These are phyloP conservation scores for Meyerozyma athensensis DNA, from an alignment of 1,139 yeast genomes.

Conservation along the genomic window DNA sequence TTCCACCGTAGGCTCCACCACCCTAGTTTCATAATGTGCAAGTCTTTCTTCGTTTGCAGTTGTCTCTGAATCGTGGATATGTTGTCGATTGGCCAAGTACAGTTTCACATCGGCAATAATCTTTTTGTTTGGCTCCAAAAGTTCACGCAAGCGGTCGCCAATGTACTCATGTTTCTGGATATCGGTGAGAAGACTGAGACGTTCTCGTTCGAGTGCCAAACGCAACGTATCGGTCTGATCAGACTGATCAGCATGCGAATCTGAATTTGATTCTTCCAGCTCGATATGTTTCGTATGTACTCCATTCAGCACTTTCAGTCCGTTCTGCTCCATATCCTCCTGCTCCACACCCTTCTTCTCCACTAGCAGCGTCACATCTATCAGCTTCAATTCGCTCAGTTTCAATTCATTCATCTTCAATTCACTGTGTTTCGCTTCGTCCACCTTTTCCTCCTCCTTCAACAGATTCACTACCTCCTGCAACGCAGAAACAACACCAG, in stretches of 20 bases:
- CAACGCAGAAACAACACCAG: too few species aligned
- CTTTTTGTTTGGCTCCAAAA: conserved; percentile 37
- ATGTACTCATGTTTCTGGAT: conserved; percentile 42
- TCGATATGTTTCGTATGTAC: too few species aligned
- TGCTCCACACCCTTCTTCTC: too few species aligned
- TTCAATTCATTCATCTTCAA: not conserved
- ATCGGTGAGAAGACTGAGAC: conserved; percentile 36
- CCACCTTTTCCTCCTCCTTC: too few species aligned
- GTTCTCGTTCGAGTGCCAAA: conserved; percentile 27
- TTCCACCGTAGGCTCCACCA: conserved; percentile 11
- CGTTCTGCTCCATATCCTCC: too few species aligned
- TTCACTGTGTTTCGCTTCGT: not conserved
- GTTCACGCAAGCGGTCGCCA: conserved; percentile 26
- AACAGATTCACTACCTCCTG: too few species aligned
- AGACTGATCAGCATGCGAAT: not conserved
- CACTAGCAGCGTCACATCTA: too few species aligned
- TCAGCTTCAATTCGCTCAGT: not conserved
- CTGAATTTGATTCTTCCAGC: too few species aligned
- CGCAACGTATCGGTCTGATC: conserved; percentile 9
- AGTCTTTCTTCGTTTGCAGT: conserved; percentile 7
- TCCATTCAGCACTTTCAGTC: too few species aligned
- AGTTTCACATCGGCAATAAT: conserved; percentile 35
- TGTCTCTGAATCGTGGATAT: conserved; percentile 13
- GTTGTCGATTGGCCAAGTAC: conserved; percentile 21
- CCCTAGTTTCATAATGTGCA: conserved; percentile 7